Conservation (phyloP, 345 rosid genomes). For the Isatis tinctoria region DNA sequence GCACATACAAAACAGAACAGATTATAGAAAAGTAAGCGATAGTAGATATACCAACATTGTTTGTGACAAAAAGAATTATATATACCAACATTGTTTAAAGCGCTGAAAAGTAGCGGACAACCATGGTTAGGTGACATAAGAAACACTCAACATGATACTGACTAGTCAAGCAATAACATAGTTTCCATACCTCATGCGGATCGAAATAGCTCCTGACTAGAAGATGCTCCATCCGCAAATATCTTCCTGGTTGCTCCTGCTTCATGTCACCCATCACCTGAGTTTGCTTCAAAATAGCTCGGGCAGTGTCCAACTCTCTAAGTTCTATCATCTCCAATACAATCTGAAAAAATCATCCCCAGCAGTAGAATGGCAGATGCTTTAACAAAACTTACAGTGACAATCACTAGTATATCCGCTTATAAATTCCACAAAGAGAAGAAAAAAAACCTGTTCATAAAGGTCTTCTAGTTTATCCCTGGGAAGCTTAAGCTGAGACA, state of each 20-base stretch:
- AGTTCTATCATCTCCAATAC: constrained; percentile 98
- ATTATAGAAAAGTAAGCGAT: not conserved
- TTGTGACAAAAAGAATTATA: not conserved
- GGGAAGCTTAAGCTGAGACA: constrained; percentile 91
- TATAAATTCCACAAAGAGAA: not conserved
- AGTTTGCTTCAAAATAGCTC: constrained; percentile 93
- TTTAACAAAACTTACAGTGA: not conserved
- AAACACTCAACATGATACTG: not conserved
- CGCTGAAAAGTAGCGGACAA: not conserved
- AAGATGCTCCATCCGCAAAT: constrained; percentile 90
- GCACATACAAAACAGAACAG: not conserved
- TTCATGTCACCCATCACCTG: constrained; percentile 99
- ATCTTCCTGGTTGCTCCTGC: constrained; percentile 98
- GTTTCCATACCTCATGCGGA: constrained; percentile 75
- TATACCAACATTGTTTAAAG: not conserved
- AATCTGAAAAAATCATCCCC: constrained; percentile 46
- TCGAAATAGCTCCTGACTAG: constrained; percentile 93
- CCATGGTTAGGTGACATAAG: constrained; percentile 2
- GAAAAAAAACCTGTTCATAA: constrained; percentile 73
- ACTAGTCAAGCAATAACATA: not conserved
- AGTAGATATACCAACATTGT: not conserved
- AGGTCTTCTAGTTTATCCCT: constrained; percentile 87
- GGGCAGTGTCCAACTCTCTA: constrained; percentile 90
- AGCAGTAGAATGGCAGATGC: not conserved
- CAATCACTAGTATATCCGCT: not conserved